Evolutionary conservation across 208 protist species (phyloP).

Genomic region (Wallacemonas collosoma): DNA sequence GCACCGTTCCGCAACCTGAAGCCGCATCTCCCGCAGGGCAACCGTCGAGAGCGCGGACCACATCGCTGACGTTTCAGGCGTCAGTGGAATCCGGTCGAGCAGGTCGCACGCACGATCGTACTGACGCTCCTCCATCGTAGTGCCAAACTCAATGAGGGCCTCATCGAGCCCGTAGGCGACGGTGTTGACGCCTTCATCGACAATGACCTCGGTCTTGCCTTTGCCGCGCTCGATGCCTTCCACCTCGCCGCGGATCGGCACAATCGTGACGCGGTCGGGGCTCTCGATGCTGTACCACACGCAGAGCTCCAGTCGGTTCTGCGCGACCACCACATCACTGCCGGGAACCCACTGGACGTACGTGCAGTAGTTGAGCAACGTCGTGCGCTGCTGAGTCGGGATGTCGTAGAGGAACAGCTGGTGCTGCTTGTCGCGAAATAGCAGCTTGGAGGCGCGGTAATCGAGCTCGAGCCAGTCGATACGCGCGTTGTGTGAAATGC

Average conservation of each 20-base stretch:
- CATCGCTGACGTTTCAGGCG: constrained; percentile 95
- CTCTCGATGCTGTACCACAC: constrained; percentile 98
- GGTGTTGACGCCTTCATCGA: constrained; percentile 96
- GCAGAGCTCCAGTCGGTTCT: constrained; percentile 95
- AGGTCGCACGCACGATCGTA: constrained; percentile 92
- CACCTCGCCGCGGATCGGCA: constrained; percentile 97
- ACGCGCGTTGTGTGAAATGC: constrained; percentile 90
- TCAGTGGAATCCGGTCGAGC: constrained; percentile 87
- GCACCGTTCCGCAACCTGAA: constrained; percentile 95
- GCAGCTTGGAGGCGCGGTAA: constrained; percentile 90
- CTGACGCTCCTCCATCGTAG: constrained; percentile 93
- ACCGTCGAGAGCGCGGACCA: constrained; percentile 91
- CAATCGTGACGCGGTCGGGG: constrained; percentile 94
- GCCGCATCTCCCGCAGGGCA: constrained; percentile 86
- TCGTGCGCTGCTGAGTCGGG: constrained; percentile 79
- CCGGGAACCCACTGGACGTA: constrained; percentile 98
- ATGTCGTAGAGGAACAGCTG: constrained; percentile 96
- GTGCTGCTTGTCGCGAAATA: constrained; percentile 97
- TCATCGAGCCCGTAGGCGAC: constrained; percentile 96
- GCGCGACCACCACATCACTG: constrained; percentile 98
- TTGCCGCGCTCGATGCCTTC: constrained; percentile 95
- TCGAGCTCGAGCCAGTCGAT: constrained; percentile 98
- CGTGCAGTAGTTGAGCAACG: constrained; percentile 95
- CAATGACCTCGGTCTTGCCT: constrained; percentile 96
- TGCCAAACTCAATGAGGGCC: constrained; percentile 96